A percentile compares a stretch with the other conserved stretches of the same genome.
Conservation (phyloP, 129 eudicot species). For the Smallanthus sonchifolius region DNA sequence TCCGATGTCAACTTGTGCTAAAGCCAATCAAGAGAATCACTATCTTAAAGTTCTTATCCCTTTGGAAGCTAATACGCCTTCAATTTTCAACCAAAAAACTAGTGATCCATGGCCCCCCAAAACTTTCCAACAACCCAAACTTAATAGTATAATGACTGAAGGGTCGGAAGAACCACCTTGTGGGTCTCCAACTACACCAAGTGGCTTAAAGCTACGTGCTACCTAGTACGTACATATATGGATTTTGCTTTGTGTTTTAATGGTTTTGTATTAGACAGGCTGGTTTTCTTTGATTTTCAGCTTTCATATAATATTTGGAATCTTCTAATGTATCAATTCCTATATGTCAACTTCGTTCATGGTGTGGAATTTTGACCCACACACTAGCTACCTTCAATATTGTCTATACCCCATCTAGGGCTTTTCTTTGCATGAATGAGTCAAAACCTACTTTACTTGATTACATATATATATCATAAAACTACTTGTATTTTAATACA, state of each 20-base stretch:
- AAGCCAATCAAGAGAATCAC: neutral
- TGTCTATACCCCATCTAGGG: constrained; percentile 21
- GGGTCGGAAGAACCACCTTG: neutral
- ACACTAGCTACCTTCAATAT: constrained; percentile 1
- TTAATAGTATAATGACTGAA: neutral
- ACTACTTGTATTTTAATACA: neutral
- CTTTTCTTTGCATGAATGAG: constrained; percentile 8
- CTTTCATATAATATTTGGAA: neutral
- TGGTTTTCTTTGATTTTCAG: constrained; percentile 16
- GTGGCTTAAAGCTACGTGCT: constrained; percentile 20
- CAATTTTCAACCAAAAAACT: neutral
- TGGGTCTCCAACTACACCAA: constrained; percentile 8
- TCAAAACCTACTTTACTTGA: constrained; percentile 4
- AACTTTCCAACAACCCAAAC: neutral
- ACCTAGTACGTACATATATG: neutral
- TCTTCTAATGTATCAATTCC: constrained; percentile 6
- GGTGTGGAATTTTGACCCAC: constrained; percentile 29
- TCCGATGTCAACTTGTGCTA: neutral
- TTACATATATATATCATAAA: neutral
- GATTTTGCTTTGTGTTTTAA: constrained; percentile 13
- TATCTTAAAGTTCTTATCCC: neutral
- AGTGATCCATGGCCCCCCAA: neutral
- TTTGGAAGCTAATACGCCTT: neutral
- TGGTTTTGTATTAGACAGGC: constrained; percentile 13
- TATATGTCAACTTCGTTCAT: constrained; percentile 18